Evolutionary conservation across 1,139 yeast genomes (phyloP).

Genomic region (Kodamaea suecica): DNA sequence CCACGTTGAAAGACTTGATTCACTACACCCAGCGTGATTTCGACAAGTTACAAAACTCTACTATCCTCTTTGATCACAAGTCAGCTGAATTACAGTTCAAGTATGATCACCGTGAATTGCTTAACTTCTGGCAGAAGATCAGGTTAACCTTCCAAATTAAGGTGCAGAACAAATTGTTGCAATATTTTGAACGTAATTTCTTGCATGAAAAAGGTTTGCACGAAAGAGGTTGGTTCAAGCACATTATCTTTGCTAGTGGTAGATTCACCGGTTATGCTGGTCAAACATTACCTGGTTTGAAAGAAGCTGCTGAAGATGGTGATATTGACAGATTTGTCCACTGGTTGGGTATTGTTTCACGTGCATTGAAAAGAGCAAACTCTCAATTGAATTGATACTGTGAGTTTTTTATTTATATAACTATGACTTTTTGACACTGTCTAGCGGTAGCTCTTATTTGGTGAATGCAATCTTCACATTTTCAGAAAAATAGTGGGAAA

Average conservation of each 20-base stretch:
- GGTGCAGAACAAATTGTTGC: slow-evolving; percentile 42
- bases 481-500: no score
- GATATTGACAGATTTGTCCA: slow-evolving; percentile 50
- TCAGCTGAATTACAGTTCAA: slow-evolving; percentile 32
- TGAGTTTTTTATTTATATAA: no score
- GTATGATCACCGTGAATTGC: slow-evolving; percentile 32
- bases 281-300: slow-evolving; percentile 73
- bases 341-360: slow-evolving; percentile 55
- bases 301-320: slow-evolving; percentile 73
- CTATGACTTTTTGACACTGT: no score
- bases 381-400: slow-evolving; percentile 6
- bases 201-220: slow-evolving; percentile 60
- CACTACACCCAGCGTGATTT: slow-evolving; percentile 26
- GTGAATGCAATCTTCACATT: no score
- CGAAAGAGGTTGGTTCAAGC: slow-evolving; percentile 81
- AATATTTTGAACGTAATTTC: slow-evolving; percentile 66
- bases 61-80: slow-evolving; percentile 37
- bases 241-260: slow-evolving; percentile 79
- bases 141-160: slow-evolving; percentile 32
- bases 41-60: slow-evolving; percentile 21
- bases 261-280: slow-evolving; percentile 86
- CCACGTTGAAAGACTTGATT: slow-evolving; percentile 30
- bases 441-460: no score
- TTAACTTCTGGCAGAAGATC: slow-evolving; percentile 41
- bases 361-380: slow-evolving; percentile 31